Evolutionary conservation across 768 basidiomycete species (phyloP).

Genomic region (button mushroom (Agaricus bisporus)): DNA sequence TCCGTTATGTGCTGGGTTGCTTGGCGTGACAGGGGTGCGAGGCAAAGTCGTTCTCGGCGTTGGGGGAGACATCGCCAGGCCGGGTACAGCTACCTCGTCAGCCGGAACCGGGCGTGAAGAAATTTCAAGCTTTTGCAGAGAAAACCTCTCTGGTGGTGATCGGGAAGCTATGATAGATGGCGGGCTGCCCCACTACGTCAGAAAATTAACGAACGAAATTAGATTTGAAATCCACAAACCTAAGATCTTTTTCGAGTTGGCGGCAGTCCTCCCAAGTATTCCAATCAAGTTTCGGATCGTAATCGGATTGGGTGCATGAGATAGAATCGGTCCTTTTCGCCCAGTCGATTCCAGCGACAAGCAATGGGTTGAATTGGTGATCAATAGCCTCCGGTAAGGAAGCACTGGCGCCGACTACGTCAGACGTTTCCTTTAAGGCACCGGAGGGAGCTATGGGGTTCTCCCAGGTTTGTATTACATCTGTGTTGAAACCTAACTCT

Average conservation of each 20-base stretch:
- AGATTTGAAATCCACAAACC: constrained; percentile 1
- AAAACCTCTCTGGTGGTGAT: neutral
- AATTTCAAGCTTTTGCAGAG: neutral
- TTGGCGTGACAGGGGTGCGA: constrained; percentile 44
- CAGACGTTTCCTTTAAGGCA: neutral
- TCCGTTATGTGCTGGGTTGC: constrained; percentile 28
- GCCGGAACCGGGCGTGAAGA: neutral
- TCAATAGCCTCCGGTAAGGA: neutral
- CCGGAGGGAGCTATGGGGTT: neutral
- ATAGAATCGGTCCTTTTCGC: constrained; percentile 28
- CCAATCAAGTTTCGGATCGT: constrained; percentile 17
- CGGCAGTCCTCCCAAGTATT: constrained; percentile 20
- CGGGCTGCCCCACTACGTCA: neutral
- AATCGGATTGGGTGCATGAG: constrained; percentile 24
- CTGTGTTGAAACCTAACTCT: neutral
- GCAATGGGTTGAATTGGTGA: neutral
- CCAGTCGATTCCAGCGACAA: constrained; percentile 21
- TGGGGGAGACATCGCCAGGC: constrained; percentile 40
- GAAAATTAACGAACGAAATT: neutral
- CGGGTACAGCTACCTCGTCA: constrained; percentile 34
- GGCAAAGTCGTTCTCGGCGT: constrained; percentile 47
- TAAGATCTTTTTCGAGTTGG: constrained; percentile 2
- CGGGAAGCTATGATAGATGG: constrained; percentile 1
- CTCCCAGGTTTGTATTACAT: neutral
- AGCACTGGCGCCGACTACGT: neutral